Evolutionary conservation across 169 alveolate species (phyloP).

Genomic region (Sarcocystis neurona): DNA sequence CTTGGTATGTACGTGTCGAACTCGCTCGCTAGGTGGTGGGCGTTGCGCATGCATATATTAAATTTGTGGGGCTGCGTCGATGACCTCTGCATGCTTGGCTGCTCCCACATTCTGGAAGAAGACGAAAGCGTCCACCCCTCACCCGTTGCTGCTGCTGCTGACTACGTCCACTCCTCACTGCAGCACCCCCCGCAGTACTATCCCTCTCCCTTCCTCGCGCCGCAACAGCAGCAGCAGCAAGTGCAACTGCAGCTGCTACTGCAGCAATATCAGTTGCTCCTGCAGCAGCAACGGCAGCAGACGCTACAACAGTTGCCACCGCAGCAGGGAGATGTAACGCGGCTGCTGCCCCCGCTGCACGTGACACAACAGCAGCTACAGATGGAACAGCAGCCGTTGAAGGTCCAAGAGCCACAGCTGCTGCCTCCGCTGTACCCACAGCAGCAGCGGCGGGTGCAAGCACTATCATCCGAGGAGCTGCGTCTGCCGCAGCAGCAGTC

Average conservation of each 20-base stretch:
- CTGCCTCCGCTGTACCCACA: no score
- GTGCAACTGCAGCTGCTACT: background rate
- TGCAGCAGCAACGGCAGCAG: conserved; percentile 37
- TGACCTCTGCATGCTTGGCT: conserved; percentile 43
- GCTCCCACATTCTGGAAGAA: conserved; percentile 40
- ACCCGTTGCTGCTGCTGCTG: no score
- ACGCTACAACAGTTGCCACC: background rate
- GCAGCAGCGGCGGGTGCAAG: no score
- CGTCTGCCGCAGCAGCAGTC: no score
- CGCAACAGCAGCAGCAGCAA: no score
- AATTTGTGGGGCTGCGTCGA: conserved; percentile 44
- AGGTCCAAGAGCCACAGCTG: no score
- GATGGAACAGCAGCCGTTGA: no score
- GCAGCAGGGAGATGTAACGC: background rate
- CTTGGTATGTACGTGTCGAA: conserved; percentile 54
- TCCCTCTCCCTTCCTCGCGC: no score
- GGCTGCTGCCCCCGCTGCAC: background rate
- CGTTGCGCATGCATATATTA: conserved; percentile 30
- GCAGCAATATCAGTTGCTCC: conserved; percentile 46
- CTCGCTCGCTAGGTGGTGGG: conserved; percentile 63
- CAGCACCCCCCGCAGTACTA: no score
- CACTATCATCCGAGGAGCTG: no score
- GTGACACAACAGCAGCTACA: no score
- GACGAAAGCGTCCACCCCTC: background rate
- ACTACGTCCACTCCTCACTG: no score